These are phyloP conservation scores for Hypocreales sp. DNA, from an alignment of 2,329 filamentous ascomycete genomes.

Conservation along the genomic window DNA sequence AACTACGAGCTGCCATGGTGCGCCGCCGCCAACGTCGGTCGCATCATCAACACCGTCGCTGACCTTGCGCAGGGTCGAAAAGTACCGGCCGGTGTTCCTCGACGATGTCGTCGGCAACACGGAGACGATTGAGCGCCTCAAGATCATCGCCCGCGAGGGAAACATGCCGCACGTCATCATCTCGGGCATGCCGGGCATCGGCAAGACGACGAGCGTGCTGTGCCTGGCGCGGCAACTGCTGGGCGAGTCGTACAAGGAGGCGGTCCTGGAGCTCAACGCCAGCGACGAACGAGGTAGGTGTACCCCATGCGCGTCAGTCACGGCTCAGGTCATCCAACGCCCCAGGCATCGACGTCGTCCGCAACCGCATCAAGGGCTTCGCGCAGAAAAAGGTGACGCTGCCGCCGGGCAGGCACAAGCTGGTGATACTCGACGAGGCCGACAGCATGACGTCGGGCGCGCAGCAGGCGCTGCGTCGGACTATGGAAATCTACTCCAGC, in stretches of 20 bases:
- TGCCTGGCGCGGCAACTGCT: conserved; percentile 85
- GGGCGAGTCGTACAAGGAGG: conserved; percentile 91
- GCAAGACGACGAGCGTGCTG: conserved; percentile 91
- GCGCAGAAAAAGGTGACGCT: conserved; percentile 98
- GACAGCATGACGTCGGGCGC: conserved; percentile 97
- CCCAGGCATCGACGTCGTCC: conserved; percentile 83
- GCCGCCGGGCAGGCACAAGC: conserved; percentile 77
- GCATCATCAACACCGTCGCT: too few species aligned
- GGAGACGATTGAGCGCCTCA: conserved; percentile 90
- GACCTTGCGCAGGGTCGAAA: conserved; percentile 87
- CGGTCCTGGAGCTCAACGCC: conserved; percentile 89
- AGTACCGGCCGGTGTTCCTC: conserved; percentile 87
- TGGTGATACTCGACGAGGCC: conserved; percentile 94
- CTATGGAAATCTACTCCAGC: conserved; percentile 97
- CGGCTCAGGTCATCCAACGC: not conserved
- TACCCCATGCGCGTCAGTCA: too few species aligned
- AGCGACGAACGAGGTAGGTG: conserved; percentile 71
- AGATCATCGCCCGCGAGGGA: conserved; percentile 95
- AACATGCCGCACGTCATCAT: conserved; percentile 99
- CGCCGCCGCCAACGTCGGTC: too few species aligned
- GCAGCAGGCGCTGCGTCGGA: conserved; percentile 84
- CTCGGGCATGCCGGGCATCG: conserved; percentile 97
- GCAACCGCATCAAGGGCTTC: conserved; percentile 95
- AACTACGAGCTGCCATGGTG: conserved; percentile 73
- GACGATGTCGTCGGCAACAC: conserved; percentile 97